Conservation (phyloP, 176 grass and related monocot species). For the Oryza coarctata region DNA sequence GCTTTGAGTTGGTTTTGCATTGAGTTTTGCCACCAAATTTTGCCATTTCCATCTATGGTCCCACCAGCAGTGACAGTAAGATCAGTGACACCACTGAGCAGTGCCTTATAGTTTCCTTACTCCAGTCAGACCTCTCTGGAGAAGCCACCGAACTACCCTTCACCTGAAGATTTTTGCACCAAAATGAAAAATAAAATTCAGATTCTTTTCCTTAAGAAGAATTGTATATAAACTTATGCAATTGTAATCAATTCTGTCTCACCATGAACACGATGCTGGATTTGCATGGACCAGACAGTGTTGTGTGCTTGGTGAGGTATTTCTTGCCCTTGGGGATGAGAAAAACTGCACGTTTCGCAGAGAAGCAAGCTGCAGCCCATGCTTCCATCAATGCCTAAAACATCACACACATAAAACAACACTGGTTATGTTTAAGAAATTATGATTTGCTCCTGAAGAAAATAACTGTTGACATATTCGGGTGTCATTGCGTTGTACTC, state of each 20-base stretch:
- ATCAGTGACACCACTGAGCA: conserved; percentile 30
- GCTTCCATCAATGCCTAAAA: conserved; percentile 48
- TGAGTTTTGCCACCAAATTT: conserved; percentile 61
- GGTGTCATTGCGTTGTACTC: background rate
- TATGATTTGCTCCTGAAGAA: background rate
- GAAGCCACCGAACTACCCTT: conserved; percentile 61
- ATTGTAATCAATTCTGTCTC: background rate
- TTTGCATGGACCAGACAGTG: conserved; percentile 56
- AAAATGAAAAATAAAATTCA: background rate
- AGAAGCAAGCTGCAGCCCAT: conserved; percentile 57
- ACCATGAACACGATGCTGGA: conserved; percentile 55
- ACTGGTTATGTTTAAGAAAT: background rate
- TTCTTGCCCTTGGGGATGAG: conserved; percentile 45
- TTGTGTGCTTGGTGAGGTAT: conserved; percentile 45
- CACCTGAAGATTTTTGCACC: conserved; percentile 31
- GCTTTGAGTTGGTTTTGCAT: conserved; percentile 42
- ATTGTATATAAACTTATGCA: background rate
- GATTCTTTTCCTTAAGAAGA: background rate
- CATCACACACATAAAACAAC: background rate
- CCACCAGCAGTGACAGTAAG: conserved; percentile 54
- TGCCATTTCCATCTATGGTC: conserved; percentile 54
- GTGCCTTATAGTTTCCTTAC: background rate
- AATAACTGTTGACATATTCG: too few species aligned
- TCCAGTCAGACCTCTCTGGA: conserved; percentile 42
- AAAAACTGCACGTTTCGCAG: conserved; percentile 36